Evolutionary conservation across 2,329 filamentous ascomycete species (phyloP).

Genomic region (Dothistroma pini): DNA sequence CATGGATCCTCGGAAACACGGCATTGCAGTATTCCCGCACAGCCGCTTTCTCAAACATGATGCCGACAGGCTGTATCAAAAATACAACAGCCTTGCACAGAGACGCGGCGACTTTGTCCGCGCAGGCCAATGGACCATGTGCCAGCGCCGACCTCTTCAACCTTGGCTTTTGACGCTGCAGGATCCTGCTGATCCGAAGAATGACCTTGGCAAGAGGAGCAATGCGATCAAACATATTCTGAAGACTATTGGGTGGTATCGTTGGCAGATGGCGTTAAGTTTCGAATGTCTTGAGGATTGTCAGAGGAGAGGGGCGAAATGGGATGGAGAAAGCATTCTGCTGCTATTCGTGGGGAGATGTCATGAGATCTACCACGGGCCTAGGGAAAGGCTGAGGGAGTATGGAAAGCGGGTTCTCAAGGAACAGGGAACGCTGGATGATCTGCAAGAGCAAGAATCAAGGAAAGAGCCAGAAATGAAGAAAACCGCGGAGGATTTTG

Average conservation of each 20-base stretch:
- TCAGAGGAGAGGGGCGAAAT: background rate
- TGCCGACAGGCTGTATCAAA: background rate
- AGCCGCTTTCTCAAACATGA: slow-evolving; percentile 40
- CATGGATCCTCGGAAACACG: slow-evolving; percentile 46
- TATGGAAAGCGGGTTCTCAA: slow-evolving; percentile 27
- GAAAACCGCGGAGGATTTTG: background rate
- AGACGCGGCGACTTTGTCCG: slow-evolving; percentile 21
- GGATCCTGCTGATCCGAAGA: slow-evolving; percentile 56
- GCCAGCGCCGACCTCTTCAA: slow-evolving; percentile 33
- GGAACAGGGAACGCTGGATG: background rate
- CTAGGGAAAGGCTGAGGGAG: slow-evolving; percentile 24
- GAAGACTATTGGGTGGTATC: slow-evolving; percentile 35
- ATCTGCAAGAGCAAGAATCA: background rate
- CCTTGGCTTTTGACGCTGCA: slow-evolving; percentile 52
- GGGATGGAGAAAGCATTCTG: slow-evolving; percentile 17
- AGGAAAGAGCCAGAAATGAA: background rate
- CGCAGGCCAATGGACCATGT: slow-evolving; percentile 38
- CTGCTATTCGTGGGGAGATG: slow-evolving; percentile 27
- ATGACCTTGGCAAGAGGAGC: slow-evolving; percentile 53
- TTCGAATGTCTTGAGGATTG: background rate
- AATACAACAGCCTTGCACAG: slow-evolving; percentile 14
- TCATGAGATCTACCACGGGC: slow-evolving; percentile 26
- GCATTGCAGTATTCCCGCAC: slow-evolving; percentile 45
- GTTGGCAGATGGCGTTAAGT: background rate
- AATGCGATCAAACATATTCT: slow-evolving; percentile 51